Evolutionary conservation across 2,329 filamentous ascomycete genomes (phyloP).

Genomic region (Talaromyces pinophilus): DNA sequence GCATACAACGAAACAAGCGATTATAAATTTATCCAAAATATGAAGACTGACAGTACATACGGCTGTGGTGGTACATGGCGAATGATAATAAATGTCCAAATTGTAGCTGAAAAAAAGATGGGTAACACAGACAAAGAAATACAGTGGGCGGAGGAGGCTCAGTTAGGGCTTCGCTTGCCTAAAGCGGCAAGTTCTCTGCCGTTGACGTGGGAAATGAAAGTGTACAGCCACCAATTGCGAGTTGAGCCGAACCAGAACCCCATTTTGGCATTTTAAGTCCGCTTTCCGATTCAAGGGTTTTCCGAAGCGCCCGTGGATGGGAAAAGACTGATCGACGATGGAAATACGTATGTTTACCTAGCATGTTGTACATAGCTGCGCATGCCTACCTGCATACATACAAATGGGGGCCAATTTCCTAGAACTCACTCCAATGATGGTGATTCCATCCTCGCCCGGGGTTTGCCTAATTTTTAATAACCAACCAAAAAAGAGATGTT

Average conservation of each 20-base stretch:
- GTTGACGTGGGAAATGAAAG: background rate
- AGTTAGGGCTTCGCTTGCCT: conserved; percentile 2
- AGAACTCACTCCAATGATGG: conserved; percentile 4
- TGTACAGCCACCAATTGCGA: background rate
- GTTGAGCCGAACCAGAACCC: background rate
- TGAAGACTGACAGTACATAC: background rate
- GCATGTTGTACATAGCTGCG: background rate
- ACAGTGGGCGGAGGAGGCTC: background rate
- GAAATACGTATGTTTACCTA: background rate
- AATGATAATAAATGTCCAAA: background rate
- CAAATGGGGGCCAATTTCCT: conserved; percentile 13
- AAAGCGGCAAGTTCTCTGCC: background rate
- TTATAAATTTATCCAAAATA: background rate
- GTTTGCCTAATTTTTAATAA: background rate
- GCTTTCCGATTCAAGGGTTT: background rate
- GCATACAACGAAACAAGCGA: background rate
- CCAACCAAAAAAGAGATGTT: background rate
- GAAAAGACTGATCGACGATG: background rate
- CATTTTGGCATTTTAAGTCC: background rate
- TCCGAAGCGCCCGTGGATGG: background rate
- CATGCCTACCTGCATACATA: background rate
- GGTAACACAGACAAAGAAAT: background rate
- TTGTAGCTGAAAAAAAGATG: background rate
- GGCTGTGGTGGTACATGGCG: background rate
- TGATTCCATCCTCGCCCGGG: background rate